A percentile compares a stretch with the other conserved stretches of the same genome.
These are phyloP conservation scores for Macrophomina phaseolina DNA, from an alignment of 2,329 filamentous ascomycete species.

Conservation along the genomic window DNA sequence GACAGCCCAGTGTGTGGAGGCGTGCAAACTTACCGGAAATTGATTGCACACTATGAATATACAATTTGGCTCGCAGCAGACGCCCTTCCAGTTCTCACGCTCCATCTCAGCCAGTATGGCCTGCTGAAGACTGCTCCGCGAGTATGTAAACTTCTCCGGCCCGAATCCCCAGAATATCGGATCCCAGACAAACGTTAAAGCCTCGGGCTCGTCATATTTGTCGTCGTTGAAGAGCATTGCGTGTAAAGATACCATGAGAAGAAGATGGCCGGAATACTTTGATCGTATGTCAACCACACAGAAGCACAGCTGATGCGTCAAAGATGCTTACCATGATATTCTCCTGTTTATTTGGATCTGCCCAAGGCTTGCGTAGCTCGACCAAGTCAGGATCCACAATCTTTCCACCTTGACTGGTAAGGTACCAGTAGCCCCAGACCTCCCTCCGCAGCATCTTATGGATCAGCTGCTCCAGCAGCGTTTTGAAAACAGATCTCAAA, in stretches of 20 bases:
- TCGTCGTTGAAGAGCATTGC: constrained; percentile 53
- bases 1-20: not conserved
- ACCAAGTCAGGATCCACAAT: constrained; percentile 45
- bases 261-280: constrained; percentile 46
- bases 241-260: constrained; percentile 49
- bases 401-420: constrained; percentile 44
- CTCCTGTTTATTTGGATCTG: constrained; percentile 48
- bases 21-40: constrained; percentile 43
- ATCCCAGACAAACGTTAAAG: constrained; percentile 47
- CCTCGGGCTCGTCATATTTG: constrained; percentile 42
- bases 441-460: constrained; percentile 50
- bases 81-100: constrained; percentile 46
- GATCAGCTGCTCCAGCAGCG: constrained; percentile 44
- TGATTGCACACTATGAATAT: constrained; percentile 52
- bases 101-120: constrained; percentile 48
- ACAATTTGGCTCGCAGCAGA: constrained; percentile 52
- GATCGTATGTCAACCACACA: not conserved
- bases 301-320: not conserved
- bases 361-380: constrained; percentile 50
- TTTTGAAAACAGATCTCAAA: constrained; percentile 43
- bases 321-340: constrained; percentile 46
- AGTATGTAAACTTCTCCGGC: constrained; percentile 39
- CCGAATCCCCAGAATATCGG: constrained; percentile 41
- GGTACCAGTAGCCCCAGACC: constrained; percentile 54
- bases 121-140: constrained; percentile 40